Conservation (phyloP, 1,139 yeast species). For the Candida tetrigidarum region DNA sequence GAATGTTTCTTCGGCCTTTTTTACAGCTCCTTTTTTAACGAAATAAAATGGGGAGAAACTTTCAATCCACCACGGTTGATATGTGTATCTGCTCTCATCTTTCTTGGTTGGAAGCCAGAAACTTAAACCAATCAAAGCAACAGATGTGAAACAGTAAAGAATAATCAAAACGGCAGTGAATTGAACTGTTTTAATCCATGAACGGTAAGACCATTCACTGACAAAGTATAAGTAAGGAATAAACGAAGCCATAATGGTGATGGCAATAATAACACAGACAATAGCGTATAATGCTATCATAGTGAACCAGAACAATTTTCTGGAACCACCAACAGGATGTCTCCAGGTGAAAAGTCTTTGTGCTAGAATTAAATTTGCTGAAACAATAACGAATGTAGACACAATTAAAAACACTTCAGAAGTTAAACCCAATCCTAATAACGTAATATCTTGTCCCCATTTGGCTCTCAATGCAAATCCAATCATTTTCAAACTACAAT, state of each 20-base stretch:
- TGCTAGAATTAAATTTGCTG: constrained; percentile 44
- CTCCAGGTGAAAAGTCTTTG: constrained; percentile 51
- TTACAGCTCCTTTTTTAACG: constrained; percentile 42
- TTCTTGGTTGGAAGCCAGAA: constrained; percentile 48
- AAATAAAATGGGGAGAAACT: constrained; percentile 46
- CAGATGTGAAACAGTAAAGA: constrained; percentile 40
- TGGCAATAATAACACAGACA: constrained; percentile 33
- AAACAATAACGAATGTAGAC: constrained; percentile 38
- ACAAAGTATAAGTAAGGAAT: constrained; percentile 39
- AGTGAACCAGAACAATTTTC: constrained; percentile 37
- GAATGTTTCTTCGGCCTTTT: constrained; percentile 44
- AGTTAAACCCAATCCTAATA: constrained; percentile 32
- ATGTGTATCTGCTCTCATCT: constrained; percentile 47
- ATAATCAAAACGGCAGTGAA: constrained; percentile 35
- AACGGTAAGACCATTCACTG: constrained; percentile 22
- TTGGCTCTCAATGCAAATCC: constrained; percentile 36
- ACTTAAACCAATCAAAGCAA: constrained; percentile 39
- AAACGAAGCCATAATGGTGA: constrained; percentile 39
- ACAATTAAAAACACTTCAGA: constrained; percentile 39
- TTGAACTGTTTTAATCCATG: constrained; percentile 35
- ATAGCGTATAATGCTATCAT: constrained; percentile 37
- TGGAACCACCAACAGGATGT: constrained; percentile 51
- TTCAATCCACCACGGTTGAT: constrained; percentile 55
- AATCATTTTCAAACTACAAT: constrained; percentile 31
- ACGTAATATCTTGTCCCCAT: constrained; percentile 33